Conservation (phyloP, 2,329 filamentous ascomycete species). For the Xylaria sp. region DNA sequence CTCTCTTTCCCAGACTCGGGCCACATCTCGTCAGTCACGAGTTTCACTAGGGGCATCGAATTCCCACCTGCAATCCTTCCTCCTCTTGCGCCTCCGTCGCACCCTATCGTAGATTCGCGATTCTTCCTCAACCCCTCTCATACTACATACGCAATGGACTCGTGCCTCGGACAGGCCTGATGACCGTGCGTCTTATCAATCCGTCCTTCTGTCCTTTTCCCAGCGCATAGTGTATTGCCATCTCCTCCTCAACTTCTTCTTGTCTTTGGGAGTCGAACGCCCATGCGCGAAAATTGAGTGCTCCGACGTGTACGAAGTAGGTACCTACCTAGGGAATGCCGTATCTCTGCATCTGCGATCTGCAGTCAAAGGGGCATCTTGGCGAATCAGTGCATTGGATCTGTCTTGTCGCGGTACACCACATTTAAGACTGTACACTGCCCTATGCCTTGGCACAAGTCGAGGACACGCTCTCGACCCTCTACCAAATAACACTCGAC, state of each 20-base stretch:
- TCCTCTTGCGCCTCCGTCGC: background rate
- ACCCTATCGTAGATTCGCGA: background rate
- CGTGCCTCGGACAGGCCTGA: no score
- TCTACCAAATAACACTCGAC: background rate
- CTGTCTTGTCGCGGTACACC: background rate
- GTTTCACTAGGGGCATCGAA: background rate
- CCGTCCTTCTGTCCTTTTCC: no score
- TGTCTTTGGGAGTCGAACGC: no score
- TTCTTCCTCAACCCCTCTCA: background rate
- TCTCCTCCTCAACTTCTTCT: background rate
- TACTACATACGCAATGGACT: background rate
- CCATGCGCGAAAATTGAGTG: no score
- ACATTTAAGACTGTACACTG: background rate
- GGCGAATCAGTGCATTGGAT: slow-evolving; percentile 15
- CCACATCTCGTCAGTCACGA: background rate
- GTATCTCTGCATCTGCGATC: slow-evolving; percentile 18
- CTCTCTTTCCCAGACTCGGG: background rate
- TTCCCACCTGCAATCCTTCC: background rate
- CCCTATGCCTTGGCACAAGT: background rate
- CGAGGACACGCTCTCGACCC: slow-evolving; percentile 1
- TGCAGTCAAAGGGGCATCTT: slow-evolving; percentile 14
- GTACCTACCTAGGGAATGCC: background rate
- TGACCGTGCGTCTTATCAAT: no score
- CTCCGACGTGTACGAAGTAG: background rate
- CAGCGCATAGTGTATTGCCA: no score